Evolutionary conservation across 805 yeast genomes (phyloP).

Genomic region (Nakazawaea ishiwadae): DNA sequence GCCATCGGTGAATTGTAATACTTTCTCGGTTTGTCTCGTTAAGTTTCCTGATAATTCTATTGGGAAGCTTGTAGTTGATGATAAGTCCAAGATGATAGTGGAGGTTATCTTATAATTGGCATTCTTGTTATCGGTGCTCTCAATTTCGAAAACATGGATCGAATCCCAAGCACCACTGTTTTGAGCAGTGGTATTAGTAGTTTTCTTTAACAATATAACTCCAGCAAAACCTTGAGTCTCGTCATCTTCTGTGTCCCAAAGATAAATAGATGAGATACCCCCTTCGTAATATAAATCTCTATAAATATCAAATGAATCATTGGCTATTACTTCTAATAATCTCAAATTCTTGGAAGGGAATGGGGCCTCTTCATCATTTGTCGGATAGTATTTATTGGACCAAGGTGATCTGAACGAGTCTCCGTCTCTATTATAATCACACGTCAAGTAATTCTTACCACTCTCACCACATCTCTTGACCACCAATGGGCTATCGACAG

Average conservation of each 20-base stretch:
- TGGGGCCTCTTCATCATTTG: constrained; percentile 64
- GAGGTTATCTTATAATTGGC: constrained; percentile 73
- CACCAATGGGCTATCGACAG: constrained; percentile 81
- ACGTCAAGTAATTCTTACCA: constrained; percentile 71
- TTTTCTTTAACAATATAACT: constrained; percentile 78
- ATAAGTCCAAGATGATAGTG: constrained; percentile 77
- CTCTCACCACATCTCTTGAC: constrained; percentile 43
- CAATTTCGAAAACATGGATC: constrained; percentile 85
- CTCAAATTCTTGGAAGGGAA: constrained; percentile 66
- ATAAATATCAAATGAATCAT: constrained; percentile 88
- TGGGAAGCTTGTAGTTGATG: constrained; percentile 25
- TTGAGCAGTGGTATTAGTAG: constrained; percentile 32
- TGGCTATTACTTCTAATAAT: constrained; percentile 72
- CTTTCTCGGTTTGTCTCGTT: constrained; percentile 75
- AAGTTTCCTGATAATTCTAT: constrained; percentile 71
- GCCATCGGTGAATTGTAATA: constrained; percentile 41
- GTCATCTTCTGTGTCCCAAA: constrained; percentile 78
- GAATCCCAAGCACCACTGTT: constrained; percentile 77
- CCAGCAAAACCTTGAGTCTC: constrained; percentile 81
- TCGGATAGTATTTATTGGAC: constrained; percentile 69
- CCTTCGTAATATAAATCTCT: constrained; percentile 95
- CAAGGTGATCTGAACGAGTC: constrained; percentile 92
- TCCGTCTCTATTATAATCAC: constrained; percentile 95
- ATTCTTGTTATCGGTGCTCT: constrained; percentile 32
- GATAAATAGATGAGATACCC: constrained; percentile 81